Percentiles rank a stretch among this genome's conserved stretches.
Conservation (phyloP, 345 rosid genomes). For the Lumnitzera littorea region DNA sequence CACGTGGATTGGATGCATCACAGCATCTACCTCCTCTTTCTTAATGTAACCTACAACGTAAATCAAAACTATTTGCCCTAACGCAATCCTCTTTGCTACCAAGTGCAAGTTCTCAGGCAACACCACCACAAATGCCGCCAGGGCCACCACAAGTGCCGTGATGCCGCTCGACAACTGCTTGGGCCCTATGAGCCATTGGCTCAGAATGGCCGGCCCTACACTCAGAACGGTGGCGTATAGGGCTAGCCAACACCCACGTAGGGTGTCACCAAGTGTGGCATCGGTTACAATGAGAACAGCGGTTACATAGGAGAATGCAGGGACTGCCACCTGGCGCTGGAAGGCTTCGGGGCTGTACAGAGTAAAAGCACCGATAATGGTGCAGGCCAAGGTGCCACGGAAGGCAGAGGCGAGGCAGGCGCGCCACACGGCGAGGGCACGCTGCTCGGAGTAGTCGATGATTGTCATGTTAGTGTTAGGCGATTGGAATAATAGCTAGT, state of each 20-base stretch:
- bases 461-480: constrained; percentile 3
- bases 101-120: constrained; percentile 51
- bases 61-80: constrained; percentile 70
- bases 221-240: constrained; percentile 67
- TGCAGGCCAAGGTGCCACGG: constrained; percentile 74
- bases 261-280: constrained; percentile 67
- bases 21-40: constrained; percentile 40
- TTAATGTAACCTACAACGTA: constrained; percentile 55
- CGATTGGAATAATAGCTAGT: no score
- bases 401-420: constrained; percentile 59
- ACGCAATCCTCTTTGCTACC: constrained; percentile 62
- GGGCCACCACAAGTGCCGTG: constrained; percentile 49
- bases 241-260: constrained; percentile 67
- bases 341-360: constrained; percentile 57
- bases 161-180: constrained; percentile 40
- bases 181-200: constrained; percentile 63
- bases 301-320: constrained; percentile 76
- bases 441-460: constrained; percentile 15
- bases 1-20: constrained; percentile 69
- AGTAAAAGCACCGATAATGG: constrained; percentile 54
- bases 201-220: constrained; percentile 55
- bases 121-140: constrained; percentile 54
- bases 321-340: constrained; percentile 41
- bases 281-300: constrained; percentile 57
- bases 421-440: constrained; percentile 51